Conservation (phyloP, 768 basidiomycete genomes). For the Pisolithus orientalis region DNA sequence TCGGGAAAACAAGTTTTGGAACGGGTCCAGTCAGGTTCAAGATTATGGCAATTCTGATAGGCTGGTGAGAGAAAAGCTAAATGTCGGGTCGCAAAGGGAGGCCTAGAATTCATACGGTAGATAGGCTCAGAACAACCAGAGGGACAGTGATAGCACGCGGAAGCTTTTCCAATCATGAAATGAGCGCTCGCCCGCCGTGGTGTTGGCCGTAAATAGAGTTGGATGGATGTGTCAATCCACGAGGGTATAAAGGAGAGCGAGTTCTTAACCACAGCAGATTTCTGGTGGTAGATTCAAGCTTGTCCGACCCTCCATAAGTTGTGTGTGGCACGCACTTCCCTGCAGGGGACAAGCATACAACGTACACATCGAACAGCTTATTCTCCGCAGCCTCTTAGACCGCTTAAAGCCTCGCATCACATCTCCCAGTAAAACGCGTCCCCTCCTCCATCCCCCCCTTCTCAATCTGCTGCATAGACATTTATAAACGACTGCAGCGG, state of each 20-base stretch:
- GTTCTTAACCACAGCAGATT: conserved; percentile 2
- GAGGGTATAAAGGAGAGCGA: conserved; percentile 24
- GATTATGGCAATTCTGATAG: no score
- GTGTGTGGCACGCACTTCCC: not conserved
- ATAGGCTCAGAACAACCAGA: conserved; percentile 18
- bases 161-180: conserved; percentile 23
- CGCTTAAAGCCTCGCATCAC: not conserved
- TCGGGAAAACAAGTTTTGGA: no score
- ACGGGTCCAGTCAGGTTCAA: no score
- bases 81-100: conserved; percentile 13
- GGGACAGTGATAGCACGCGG: conserved; percentile 19
- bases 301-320: not conserved
- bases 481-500: not conserved
- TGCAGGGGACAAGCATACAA: not conserved
- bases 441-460: not conserved
- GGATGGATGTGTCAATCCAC: conserved; percentile 15
- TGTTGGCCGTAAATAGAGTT: conserved; percentile 28
- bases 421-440: not conserved
- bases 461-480: not conserved
- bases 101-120: conserved; percentile 16
- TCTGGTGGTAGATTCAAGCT: not conserved
- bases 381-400: not conserved
- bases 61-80: conserved; percentile 18
- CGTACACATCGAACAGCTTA: no score
- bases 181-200: conserved; percentile 24